phyloP scores from a whole-genome alignment of 108 stramenopile species.

The Bacterosira constricta region DNA sequence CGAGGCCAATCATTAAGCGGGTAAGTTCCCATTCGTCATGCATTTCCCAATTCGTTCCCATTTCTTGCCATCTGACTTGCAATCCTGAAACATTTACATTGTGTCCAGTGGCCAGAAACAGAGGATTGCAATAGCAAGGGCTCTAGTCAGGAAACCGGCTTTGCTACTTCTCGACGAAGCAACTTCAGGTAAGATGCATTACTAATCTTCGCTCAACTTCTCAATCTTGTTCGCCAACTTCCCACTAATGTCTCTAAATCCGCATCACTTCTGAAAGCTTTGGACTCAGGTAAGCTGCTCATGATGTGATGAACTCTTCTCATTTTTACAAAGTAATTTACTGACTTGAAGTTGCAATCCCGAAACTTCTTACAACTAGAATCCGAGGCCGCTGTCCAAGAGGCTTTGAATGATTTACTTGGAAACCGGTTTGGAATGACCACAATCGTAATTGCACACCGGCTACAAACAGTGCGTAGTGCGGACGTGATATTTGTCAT shows the following conservation, averaged over 20 bases:
- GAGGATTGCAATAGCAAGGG: conserved; percentile 92
- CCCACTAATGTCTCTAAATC: background rate
- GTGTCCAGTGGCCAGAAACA: conserved; percentile 96
- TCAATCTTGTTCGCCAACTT: background rate
- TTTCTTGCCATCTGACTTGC: background rate
- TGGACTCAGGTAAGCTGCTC: conserved; percentile 35
- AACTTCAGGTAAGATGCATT: conserved; percentile 34
- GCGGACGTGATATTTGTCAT: conserved; percentile 87
- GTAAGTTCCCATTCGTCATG: conserved; percentile 92
- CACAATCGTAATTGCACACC: conserved; percentile 88
- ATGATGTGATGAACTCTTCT: conserved; percentile 8
- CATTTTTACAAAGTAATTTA: background rate
- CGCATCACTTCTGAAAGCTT: conserved; percentile 1
- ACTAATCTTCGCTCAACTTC: too few relatives aligned
- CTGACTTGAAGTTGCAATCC: background rate
- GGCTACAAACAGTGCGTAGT: conserved; percentile 82
- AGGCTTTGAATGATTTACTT: conserved; percentile 77
- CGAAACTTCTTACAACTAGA: conserved; percentile 61
- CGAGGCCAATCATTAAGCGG: conserved; percentile 69
- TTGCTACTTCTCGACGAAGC: conserved; percentile 91
- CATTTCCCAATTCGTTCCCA: background rate
- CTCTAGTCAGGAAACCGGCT: conserved; percentile 79
- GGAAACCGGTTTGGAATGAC: conserved; percentile 57
- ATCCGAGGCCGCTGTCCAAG: conserved; percentile 81
- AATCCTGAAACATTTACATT: conserved; percentile 52